These are phyloP conservation scores for Verticillium klebahnii DNA, from an alignment of 2,329 filamentous ascomycete genomes.

Conservation along the genomic window DNA sequence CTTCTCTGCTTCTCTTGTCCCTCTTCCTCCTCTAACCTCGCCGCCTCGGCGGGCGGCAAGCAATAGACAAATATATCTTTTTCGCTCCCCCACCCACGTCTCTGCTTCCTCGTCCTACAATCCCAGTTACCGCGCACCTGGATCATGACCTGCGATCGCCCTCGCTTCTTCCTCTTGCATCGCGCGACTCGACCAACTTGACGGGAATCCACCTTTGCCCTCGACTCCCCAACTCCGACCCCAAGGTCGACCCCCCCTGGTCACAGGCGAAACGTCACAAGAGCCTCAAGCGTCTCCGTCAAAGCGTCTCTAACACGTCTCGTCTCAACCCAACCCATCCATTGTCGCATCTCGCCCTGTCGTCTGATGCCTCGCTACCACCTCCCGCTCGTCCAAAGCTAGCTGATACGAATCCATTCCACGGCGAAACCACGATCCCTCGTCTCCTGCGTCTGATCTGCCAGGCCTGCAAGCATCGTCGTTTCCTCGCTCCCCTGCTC, in stretches of 20 bases:
- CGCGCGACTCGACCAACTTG: neutral
- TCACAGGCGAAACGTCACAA: constrained; percentile 30
- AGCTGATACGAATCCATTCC: constrained; percentile 15
- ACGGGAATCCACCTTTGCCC: neutral
- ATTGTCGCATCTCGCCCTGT: constrained; percentile 19
- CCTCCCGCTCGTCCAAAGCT: constrained; percentile 10
- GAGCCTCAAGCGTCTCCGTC: constrained; percentile 26
- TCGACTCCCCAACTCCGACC: neutral
- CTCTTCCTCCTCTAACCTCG: neutral
- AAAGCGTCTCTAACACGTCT: constrained; percentile 38
- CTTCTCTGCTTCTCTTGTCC: neutral
- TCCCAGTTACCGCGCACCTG: neutral
- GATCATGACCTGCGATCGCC: neutral
- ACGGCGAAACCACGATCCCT: constrained; percentile 34
- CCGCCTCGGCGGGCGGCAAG: neutral
- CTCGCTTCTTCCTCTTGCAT: neutral
- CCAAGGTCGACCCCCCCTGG: constrained; percentile 18
- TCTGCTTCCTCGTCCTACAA: neutral
- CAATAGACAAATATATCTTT: neutral
- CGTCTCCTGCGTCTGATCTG: constrained; percentile 40
- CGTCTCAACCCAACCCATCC: constrained; percentile 35
- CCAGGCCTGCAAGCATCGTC: constrained; percentile 8
- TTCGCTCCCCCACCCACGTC: neutral
- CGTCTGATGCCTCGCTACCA: constrained; percentile 19
- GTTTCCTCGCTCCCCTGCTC: constrained; percentile 9